Conservation (phyloP, 2,329 filamentous ascomycete genomes). For the Fusarium subtropicale region DNA sequence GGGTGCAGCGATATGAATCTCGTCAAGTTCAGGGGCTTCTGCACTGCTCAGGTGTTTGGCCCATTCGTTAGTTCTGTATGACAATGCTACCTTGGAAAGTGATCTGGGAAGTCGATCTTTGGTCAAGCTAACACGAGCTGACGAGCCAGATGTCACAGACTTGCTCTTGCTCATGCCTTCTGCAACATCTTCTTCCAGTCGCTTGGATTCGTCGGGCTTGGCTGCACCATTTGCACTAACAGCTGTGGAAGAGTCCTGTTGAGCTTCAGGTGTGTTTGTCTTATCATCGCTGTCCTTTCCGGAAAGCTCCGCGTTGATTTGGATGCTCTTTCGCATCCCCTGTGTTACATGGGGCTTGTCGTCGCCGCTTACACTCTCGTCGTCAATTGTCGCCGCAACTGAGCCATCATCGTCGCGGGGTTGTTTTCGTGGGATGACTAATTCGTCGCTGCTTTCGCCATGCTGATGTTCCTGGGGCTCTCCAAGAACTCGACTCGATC, state of each 20-base stretch:
- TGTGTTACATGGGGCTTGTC: slow-evolving; percentile 48
- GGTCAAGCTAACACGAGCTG: slow-evolving; percentile 63
- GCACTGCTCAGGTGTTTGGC: slow-evolving; percentile 87
- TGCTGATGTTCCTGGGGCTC: slow-evolving; percentile 37
- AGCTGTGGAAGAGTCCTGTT: slow-evolving; percentile 21
- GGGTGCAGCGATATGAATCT: slow-evolving; percentile 62
- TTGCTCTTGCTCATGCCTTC: slow-evolving; percentile 52
- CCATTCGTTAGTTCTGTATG: slow-evolving; percentile 95
- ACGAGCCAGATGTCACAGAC: slow-evolving; percentile 57
- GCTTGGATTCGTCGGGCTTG: slow-evolving; percentile 12
- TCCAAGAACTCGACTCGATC: slow-evolving; percentile 38
- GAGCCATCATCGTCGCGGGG: slow-evolving; percentile 61
- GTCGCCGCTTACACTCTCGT: slow-evolving; percentile 59
- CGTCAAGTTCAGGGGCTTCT: slow-evolving; percentile 76
- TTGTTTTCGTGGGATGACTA: slow-evolving; percentile 53
- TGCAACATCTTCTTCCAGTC: slow-evolving; percentile 15
- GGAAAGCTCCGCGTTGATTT: slow-evolving; percentile 56
- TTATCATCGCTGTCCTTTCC: slow-evolving; percentile 40
- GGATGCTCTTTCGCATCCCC: slow-evolving; percentile 50
- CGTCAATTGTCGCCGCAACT: slow-evolving; percentile 68
- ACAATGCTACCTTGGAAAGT: slow-evolving; percentile 80
- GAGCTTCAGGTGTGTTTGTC: slow-evolving; percentile 16
- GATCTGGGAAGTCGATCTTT: slow-evolving; percentile 74
- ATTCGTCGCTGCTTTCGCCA: slow-evolving; percentile 60
- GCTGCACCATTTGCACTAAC: slow-evolving; percentile 9